Evolutionary conservation across 371 early-diverging fungal genomes (phyloP), one percentile per base, ranked within the genome.

Genomic region (Syncephalastrum monosporum): DNA sequence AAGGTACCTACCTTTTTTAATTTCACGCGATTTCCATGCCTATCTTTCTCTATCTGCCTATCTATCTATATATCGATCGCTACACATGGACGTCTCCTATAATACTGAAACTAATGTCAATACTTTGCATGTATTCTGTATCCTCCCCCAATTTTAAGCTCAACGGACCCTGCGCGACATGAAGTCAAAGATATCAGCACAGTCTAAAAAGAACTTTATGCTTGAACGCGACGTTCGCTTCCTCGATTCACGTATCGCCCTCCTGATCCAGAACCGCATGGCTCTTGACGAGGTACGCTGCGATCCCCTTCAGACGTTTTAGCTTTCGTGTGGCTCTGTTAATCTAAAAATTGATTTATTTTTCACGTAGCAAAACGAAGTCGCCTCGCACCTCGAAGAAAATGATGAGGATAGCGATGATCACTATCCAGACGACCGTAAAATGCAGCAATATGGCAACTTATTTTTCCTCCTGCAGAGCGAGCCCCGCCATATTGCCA

Each of bases 191-290:
- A 96, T 96, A 41, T 96, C 96, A 15, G 72, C 87, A 8, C 96
- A 96, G 74, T 94, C 94, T 13, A 96, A 96, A 74, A 91, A 90
- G 70, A 96, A 96, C 78, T 96, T 96, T 77, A 75, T 92, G 62
- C 83, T 94, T 2, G 97, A 96, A 69, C 87, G 94, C 55, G 97
- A 96, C 70, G 95, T 96, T 27, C 87, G 97, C 47, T 94, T 92
- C 59, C 75, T 97, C n/a, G 97, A 97, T 82, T 83, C 89, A 47
- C 83, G 97, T 21, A 97, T 97, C 63, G 96, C 93, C 0, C 78
- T 96, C 23, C 71, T 97, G 56, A 95, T 97, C 72, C 92, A 93
- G 67, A 95, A 93, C 68, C 81, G 95, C 58, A 94, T 95, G 92
- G 94, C 94, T 0, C 68, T 91, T 47, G 91, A 89, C 42, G 94